A percentile compares a stretch with the other conserved stretches of the same genome.
These are phyloP conservation scores for Gynostemma pentaphyllum DNA, from an alignment of 306 rosid species.

Conservation along the genomic window DNA sequence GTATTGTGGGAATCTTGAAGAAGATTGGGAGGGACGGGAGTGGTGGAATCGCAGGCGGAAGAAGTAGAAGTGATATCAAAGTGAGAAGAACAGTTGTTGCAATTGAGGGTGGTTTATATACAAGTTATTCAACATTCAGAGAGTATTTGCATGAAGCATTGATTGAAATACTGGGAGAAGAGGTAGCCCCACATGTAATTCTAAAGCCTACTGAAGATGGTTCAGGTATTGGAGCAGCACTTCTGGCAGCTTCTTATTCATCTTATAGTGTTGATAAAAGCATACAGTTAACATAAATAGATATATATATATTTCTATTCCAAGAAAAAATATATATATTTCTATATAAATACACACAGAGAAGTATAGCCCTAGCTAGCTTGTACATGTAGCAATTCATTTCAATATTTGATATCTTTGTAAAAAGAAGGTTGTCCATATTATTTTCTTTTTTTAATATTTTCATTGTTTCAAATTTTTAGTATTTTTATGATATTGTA, in stretches of 20 bases:
- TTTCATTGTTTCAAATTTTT: background rate
- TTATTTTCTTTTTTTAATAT: background rate
- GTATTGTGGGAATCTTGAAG: constrained; percentile 77
- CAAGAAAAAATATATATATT: constrained; percentile 31
- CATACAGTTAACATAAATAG: constrained; percentile 51
- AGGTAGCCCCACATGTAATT: constrained; percentile 58
- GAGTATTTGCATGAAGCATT: constrained; percentile 73
- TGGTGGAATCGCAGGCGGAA: constrained; percentile 67
- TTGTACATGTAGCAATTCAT: constrained; percentile 66
- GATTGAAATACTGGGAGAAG: constrained; percentile 69
- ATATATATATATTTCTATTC: constrained; percentile 25
- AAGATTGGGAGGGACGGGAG: constrained; percentile 87
- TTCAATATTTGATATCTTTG: constrained; percentile 15
- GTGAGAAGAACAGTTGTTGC: constrained; percentile 70
- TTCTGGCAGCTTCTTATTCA: constrained; percentile 74
- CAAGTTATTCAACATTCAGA: constrained; percentile 53
- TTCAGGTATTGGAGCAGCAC: constrained; percentile 73
- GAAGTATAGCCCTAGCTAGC: constrained; percentile 11
- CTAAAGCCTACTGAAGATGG: constrained; percentile 78
- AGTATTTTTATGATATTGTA: constrained; percentile 5
- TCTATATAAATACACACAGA: constrained; percentile 16
- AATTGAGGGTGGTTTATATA: constrained; percentile 69
- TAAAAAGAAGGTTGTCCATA: constrained; percentile 11
- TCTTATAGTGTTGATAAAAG: constrained; percentile 46
- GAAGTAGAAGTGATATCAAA: constrained; percentile 46